phyloP scores from a whole-genome alignment of 208 protist genomes.

The Trypanosoma platydactyli region DNA sequence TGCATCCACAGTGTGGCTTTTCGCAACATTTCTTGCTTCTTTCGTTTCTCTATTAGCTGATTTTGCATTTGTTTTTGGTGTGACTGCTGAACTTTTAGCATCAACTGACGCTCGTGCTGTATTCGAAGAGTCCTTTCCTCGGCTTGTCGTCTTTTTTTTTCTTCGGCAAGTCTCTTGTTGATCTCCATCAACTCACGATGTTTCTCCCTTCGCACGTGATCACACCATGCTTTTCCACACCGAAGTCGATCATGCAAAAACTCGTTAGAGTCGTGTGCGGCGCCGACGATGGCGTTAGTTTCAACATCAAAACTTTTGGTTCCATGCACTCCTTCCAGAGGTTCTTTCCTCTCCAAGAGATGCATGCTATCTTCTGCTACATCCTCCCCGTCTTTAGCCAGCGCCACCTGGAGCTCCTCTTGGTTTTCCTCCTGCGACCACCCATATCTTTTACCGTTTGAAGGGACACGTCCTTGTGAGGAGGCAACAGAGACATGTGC shows the following conservation, averaged over 20 bases:
- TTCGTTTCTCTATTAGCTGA: conserved; percentile 6
- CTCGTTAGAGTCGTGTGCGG: not conserved
- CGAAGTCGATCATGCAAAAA: not conserved
- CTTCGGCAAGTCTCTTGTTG: conserved; percentile 22
- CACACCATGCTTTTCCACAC: not conserved
- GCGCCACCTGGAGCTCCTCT: conserved; percentile 1
- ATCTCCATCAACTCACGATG: conserved; percentile 24
- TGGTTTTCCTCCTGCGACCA: not conserved
- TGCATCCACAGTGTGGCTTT: conserved; percentile 15
- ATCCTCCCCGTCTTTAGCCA: not conserved
- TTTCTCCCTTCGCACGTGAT: not conserved
- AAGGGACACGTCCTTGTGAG: conserved; percentile 9
- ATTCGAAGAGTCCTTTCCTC: conserved; percentile 17
- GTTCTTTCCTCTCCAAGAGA: conserved; percentile 14
- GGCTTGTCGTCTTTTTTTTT: conserved; percentile 17
- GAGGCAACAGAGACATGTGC: not conserved
- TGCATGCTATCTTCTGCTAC: conserved; percentile 9
- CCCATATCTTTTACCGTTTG: not conserved
- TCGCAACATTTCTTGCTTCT: conserved; percentile 13
- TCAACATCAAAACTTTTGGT: not conserved
- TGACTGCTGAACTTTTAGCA: conserved; percentile 3
- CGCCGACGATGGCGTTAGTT: not conserved
- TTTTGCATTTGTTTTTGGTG: conserved; percentile 9
- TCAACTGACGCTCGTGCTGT: conserved; percentile 18
- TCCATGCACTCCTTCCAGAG: not conserved